Base-by-base conservation (phyloP, 2,329 filamentous ascomycete genomes). In the Cercospora citrullina region DNA sequence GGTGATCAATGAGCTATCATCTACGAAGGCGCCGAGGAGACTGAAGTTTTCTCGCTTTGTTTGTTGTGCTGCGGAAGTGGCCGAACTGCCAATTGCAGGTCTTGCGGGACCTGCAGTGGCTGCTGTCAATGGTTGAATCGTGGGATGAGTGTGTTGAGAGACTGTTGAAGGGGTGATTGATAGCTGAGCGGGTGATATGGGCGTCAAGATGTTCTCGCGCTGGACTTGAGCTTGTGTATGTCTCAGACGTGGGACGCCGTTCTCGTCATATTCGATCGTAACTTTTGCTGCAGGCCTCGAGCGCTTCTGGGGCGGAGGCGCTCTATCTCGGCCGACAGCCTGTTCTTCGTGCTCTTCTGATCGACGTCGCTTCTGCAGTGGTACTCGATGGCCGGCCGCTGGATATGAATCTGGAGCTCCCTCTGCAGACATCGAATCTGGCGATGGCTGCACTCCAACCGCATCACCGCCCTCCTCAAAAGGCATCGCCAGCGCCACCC, bases 1-100 rank as follows among this genome's bases (percentile, higher is more conserved):
- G 58, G 89, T 80, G 55, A 84, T 78, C 4, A 92, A 78, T 63
- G 88, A 85, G 4, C 84, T 71, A 66, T 79, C 71, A 1, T 72
- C 67, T 60, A 75, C 70, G 57, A 81, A 72, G 4, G 75, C 75
- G 31, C 75, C 69, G 60, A 81, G 71, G 30, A 81, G 67, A 67
- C 74, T 79, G 74, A 79, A 79, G 5, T 39, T 21, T 31, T 58
- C 28, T 2, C 60, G 60, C 14, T 69, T 69, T 18, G 69, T 67
- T 30, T 23, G 18, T 18, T 16, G 39, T n/a, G 63, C 18, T 31
- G 36, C 59, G 6, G 45, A 10, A 6, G 21, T 51, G 45, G 18
- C 14, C 5, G 21, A 12, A 8, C 2, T 51, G 10, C 45, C 45
- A 26, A 51, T 51, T 16, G 1, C 10, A 51, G 21, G 10, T 16